These are phyloP conservation scores for Endothia cerciana DNA, from an alignment of 2,329 filamentous ascomycete genomes.

Conservation along the genomic window DNA sequence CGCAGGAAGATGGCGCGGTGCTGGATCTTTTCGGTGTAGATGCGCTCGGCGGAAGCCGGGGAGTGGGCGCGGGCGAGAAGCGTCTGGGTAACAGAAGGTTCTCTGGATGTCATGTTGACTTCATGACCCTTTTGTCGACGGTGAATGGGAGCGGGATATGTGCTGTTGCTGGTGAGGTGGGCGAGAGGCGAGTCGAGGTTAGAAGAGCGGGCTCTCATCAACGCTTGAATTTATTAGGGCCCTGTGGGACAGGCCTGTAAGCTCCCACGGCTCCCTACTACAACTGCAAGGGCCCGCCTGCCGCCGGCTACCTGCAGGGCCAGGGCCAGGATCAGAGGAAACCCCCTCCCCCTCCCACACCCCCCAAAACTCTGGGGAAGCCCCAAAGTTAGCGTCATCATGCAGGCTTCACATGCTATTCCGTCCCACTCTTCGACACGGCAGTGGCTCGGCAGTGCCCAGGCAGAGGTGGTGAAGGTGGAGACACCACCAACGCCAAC, in stretches of 20 bases:
- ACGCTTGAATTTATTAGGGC: not conserved
- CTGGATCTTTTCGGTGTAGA: slow-evolving; percentile 82
- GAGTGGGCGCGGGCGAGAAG: slow-evolving; percentile 82
- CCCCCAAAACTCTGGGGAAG: slow-evolving; percentile 1
- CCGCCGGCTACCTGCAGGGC: slow-evolving; percentile 7
- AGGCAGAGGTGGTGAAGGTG: not conserved
- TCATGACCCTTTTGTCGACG: not conserved
- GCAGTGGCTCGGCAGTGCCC: slow-evolving; percentile 2
- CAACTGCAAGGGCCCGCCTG: not conserved
- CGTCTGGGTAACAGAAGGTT: slow-evolving; percentile 55
- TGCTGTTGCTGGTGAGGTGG: not conserved
- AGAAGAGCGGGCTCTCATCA: not conserved
- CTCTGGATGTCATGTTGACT: slow-evolving; percentile 22
- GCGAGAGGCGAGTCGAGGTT: not conserved
- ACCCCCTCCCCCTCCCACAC: not conserved
- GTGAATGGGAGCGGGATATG: not conserved
- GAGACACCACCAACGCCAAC: not conserved
- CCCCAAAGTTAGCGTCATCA: not conserved
- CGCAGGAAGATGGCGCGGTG: slow-evolving; percentile 80
- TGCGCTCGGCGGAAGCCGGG: slow-evolving; percentile 68
- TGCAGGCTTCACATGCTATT: slow-evolving; percentile 24
- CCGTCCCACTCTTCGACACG: not conserved
- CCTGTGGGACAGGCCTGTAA: not conserved
- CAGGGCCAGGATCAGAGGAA: not conserved
- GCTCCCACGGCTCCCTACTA: no score